These are phyloP conservation scores for Trichoderma guizhouense DNA, from an alignment of 2,329 filamentous ascomycete species.

Conservation along the genomic window DNA sequence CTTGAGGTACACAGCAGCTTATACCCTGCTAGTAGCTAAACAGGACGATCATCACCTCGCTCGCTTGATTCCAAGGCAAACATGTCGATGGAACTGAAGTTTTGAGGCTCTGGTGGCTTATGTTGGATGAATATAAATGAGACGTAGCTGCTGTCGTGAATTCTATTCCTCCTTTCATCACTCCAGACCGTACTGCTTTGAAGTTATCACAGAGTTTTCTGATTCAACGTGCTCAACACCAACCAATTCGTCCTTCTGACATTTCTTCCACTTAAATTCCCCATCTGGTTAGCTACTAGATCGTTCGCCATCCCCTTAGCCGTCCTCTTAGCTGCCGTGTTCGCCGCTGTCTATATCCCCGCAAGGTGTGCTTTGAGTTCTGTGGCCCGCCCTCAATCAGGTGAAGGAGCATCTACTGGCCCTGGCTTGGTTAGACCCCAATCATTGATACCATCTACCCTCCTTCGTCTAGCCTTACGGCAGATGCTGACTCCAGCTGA, in stretches of 20 bases:
- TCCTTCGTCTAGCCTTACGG: background rate
- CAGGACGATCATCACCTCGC: background rate
- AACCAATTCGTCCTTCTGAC: background rate
- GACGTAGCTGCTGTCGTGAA: background rate
- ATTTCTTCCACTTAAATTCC: background rate
- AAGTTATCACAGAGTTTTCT: background rate
- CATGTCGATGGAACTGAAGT: background rate
- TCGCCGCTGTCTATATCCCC: background rate
- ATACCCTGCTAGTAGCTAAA: background rate
- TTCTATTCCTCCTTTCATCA: background rate
- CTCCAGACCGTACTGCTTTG: too few relatives aligned
- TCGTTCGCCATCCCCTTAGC: background rate
- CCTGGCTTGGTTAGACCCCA: background rate
- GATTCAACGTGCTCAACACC: background rate
- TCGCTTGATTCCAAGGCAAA: background rate
- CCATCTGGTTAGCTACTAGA: background rate
- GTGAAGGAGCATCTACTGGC: background rate
- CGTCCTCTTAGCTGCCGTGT: background rate
- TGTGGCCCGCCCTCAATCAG: background rate
- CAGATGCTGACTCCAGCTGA: background rate
- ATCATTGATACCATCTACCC: background rate
- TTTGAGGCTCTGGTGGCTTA: background rate
- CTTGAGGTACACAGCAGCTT: background rate
- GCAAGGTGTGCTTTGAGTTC: background rate
- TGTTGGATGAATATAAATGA: background rate